These are phyloP conservation scores for Puya raimondii DNA, from an alignment of 176 grass and related monocot genomes.

Conservation along the genomic window DNA sequence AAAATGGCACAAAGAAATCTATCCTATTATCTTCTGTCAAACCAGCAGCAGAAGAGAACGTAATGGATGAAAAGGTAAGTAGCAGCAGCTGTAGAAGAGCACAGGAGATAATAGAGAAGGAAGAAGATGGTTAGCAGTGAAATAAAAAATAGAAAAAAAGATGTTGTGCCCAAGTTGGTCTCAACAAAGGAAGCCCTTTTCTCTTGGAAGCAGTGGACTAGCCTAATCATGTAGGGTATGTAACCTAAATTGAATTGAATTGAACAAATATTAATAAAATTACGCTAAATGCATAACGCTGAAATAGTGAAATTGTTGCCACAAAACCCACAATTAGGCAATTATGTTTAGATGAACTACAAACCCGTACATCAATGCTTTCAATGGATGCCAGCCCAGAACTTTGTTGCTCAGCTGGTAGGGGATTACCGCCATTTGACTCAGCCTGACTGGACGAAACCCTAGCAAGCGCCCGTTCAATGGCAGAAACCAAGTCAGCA, in stretches of 20 bases:
- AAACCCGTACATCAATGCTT: conserved; percentile 80
- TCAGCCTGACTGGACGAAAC: conserved; percentile 93
- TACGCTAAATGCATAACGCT: neutral
- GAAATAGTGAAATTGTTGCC: neutral
- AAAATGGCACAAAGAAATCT: too few species aligned
- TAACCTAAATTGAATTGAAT: neutral
- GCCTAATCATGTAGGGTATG: neutral
- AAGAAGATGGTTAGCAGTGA: too few species aligned
- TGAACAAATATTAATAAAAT: neutral
- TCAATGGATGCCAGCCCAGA: conserved; percentile 54
- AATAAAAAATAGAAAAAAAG: too few species aligned
- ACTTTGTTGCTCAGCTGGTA: conserved; percentile 55
- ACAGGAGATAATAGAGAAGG: too few species aligned
- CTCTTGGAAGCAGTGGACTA: neutral
- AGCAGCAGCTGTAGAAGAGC: neutral
- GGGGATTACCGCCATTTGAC: conserved; percentile 37
- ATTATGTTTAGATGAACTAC: neutral
- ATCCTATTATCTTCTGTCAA: too few species aligned
- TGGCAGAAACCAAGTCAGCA: conserved; percentile 60
- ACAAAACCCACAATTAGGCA: too few species aligned
- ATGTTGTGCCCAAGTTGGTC: too few species aligned
- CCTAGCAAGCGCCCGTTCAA: conserved; percentile 75
- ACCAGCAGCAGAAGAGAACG: neutral
- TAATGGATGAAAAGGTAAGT: neutral
- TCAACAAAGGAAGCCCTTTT: neutral